Base-by-base conservation (phyloP, 2,329 filamentous ascomycete genomes). In the Trichophyton schoenleinii region DNA sequence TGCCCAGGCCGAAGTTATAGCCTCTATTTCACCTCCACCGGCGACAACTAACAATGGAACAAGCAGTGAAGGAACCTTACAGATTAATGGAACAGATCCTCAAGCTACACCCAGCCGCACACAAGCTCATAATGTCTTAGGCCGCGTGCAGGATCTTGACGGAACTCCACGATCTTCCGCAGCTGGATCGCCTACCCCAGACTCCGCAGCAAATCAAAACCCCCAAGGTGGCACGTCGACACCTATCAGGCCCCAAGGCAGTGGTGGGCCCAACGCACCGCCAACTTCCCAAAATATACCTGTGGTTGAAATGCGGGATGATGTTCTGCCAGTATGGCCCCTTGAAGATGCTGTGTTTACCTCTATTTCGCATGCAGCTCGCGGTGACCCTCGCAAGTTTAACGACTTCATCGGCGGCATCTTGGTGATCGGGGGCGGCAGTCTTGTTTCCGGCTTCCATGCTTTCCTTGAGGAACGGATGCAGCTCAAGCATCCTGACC, bases 321-420 rank as follows among this genome's bases (percentile, higher is more conserved):
- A 84, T 46, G 86, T 94, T 38, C 81, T 96, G 2, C 91, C 94
- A 0, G 76, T 91, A 11, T 88, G 89, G 62, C 86, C 92, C 0
- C 83, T 99, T 28, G 92, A 97, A 72, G 83, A 87, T 64, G 92
- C 94, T 3, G 95, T 99, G 68, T 81, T 96, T 63, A 91, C 88
- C 15, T 91, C 87, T 57, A 95, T 97, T 69, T 83, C 88, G 57
- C 88, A 96, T 72, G 94, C 90, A 6, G 87, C 90, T 59, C 87
- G 87, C 64, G 87, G 87, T 61, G 92, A 97, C 71, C 91, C 97
- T 66, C 92, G 94, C 77, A 95, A 95, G 74, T 85, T 92, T 65
- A 87, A 89, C 60, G 94, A 99, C 70, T 88, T 96, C 69, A 81
- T 95, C 36, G 88, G 89, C 42, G 88, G 88, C 55, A 92, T 96